These are phyloP conservation scores for Lophiotrema nucula DNA, from an alignment of 495 filamentous ascomycete genomes.

Conservation along the genomic window DNA sequence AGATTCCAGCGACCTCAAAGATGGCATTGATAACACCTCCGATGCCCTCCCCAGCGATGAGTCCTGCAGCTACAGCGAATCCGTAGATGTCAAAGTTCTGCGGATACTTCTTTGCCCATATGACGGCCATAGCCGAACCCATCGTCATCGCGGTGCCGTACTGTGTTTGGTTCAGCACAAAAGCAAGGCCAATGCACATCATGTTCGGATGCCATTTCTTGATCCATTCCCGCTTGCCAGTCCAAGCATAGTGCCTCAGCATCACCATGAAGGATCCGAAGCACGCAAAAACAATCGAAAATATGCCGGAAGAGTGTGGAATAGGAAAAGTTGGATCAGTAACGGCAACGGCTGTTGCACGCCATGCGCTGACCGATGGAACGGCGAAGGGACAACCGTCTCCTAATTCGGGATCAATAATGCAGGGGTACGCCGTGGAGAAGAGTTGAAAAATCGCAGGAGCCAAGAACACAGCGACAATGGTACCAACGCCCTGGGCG, in stretches of 20 bases:
- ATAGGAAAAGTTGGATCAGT: constrained; percentile 59
- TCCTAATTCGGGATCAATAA: constrained; percentile 47
- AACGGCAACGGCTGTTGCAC: constrained; percentile 63
- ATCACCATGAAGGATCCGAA: constrained; percentile 50
- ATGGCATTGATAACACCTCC: constrained; percentile 61
- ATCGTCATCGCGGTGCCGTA: constrained; percentile 59
- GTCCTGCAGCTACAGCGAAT: constrained; percentile 65
- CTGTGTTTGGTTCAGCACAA: constrained; percentile 57
- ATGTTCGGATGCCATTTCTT: constrained; percentile 64
- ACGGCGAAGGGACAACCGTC: constrained; percentile 54
- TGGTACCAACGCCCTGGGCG: constrained; percentile 59
- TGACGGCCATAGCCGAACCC: constrained; percentile 55
- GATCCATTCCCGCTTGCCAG: constrained; percentile 54
- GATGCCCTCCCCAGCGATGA: constrained; percentile 67
- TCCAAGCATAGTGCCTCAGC: constrained; percentile 58
- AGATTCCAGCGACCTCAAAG: constrained; percentile 54
- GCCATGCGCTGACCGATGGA: constrained; percentile 65
- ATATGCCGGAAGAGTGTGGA: constrained; percentile 55
- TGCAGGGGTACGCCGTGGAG: constrained; percentile 64
- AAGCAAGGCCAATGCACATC: constrained; percentile 63
- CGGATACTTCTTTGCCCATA: constrained; percentile 59
- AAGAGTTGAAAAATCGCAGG: constrained; percentile 65
- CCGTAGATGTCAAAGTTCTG: constrained; percentile 59
- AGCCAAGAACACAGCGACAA: constrained; percentile 62
- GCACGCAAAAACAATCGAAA: constrained; percentile 55